Evolutionary conservation across 176 grass and related monocot genomes (phyloP), one percentile per base, ranked within the genome.

Genomic region (Pharus latifolius): DNA sequence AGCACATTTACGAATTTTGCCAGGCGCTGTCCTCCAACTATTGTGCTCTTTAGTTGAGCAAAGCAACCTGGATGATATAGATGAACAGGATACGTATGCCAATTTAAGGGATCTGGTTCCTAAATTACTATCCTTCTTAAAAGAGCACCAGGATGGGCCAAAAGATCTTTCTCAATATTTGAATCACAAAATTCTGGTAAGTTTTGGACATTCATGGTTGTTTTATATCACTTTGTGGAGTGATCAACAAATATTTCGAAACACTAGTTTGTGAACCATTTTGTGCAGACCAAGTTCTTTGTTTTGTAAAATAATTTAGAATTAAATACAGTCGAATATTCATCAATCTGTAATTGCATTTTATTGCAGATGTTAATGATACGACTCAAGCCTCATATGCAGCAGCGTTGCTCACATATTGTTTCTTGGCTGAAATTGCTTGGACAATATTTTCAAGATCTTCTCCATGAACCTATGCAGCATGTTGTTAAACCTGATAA

Each of bases 301-400:
- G 5, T 42, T 42, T 13, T 66, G 14, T 14, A 50, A 26, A 43
- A 24, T 19, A 51, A 16, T 56, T 54, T 47, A 73, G 38, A 48
- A 72, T n/a, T 31, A 56, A 67, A 19, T 68, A 41, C 42, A 78
- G 20, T 19, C 41, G 70, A 29, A 23, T 45, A 52, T n/a, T 73
- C 41, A 38, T 65, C 26, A 67, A 9, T 74, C 14, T 73, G 31
- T 72, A 35, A 56, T 7, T 58, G 48, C 27, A 72, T 58, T 76
- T 73, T 22, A 33, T 43, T 81, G 84, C 75, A 98, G 89, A 90
- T 91, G 84, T 33, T 91, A 84, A 91, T 98, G 90, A 69, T 82
- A 49, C 65, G 87, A 44, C 75, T 93, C 59, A 88, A 61, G 53
- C 79, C 63, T 72, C 61, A 85, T 31, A 60, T 74, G 33, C 38